A percentile compares a stretch with the other conserved stretches of the same genome.
These are phyloP conservation scores for Betula pendula DNA, from an alignment of 306 rosid genomes.

Conservation along the genomic window DNA sequence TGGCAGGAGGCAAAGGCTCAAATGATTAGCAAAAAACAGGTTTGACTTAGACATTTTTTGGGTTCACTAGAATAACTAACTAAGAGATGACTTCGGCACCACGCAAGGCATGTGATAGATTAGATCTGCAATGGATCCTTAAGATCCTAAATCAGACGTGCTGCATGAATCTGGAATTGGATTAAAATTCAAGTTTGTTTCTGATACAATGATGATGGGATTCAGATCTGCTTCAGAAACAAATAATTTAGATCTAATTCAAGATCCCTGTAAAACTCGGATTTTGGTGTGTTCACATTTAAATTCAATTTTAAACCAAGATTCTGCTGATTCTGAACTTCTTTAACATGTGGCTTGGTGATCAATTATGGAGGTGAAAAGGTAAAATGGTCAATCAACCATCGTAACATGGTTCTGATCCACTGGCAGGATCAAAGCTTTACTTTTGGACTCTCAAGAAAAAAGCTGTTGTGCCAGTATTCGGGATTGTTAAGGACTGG, in stretches of 20 bases:
- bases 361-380: not conserved
- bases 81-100: not conserved
- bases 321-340: not conserved
- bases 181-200: conserved; percentile 1
- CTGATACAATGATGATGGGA: not conserved
- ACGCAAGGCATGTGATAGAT: not conserved
- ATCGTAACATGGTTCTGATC: conserved; percentile 1
- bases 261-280: not conserved
- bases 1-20: conserved; percentile 75
- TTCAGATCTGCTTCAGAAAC: not conserved
- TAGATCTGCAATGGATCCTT: not conserved
- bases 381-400: not conserved
- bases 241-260: not conserved
- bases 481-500: conserved; percentile 1
- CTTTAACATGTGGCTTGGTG: not conserved
- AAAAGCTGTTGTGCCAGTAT: not conserved
- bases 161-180: not conserved
- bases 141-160: not conserved
- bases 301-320: not conserved
- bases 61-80: conserved; percentile 1
- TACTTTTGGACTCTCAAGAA: not conserved
- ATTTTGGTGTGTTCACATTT: not conserved
- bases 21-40: conserved; percentile 78
- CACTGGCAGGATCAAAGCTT: not conserved
- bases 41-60: conserved; percentile 23